These are phyloP conservation scores for Phoma sp. DNA, from an alignment of 2,329 filamentous ascomycete genomes.

Conservation along the genomic window DNA sequence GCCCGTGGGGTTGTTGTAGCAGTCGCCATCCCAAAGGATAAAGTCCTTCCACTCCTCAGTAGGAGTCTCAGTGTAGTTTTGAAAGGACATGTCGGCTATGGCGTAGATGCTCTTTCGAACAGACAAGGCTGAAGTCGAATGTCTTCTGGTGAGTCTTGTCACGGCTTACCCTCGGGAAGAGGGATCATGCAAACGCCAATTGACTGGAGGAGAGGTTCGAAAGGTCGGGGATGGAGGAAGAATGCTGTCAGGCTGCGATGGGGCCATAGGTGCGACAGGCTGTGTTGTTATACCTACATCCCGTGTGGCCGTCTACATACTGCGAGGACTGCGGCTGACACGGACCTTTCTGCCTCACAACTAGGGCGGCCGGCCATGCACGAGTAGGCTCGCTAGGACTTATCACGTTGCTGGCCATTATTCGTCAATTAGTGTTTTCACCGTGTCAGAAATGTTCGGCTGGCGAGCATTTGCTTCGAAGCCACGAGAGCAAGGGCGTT, in stretches of 20 bases:
- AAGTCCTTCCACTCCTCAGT: slow-evolving; percentile 40
- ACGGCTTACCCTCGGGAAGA: slow-evolving; percentile 9
- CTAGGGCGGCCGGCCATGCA: slow-evolving; percentile 6
- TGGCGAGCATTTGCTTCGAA: slow-evolving; percentile 9
- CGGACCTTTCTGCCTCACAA: slow-evolving; percentile 16
- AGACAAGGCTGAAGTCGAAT: neutral
- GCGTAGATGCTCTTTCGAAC: neutral
- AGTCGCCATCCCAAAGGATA: slow-evolving; percentile 38
- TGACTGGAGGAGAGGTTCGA: neutral
- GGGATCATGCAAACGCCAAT: slow-evolving; percentile 12
- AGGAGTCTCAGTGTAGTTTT: slow-evolving; percentile 23
- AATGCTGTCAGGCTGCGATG: neutral
- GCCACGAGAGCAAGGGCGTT: slow-evolving; percentile 10
- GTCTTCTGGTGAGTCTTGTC: neutral
- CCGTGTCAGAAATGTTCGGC: slow-evolving; percentile 13
- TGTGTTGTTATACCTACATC: slow-evolving; percentile 9
- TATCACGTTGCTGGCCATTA: slow-evolving; percentile 15
- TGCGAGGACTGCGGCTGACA: slow-evolving; percentile 10
- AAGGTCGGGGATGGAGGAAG: neutral
- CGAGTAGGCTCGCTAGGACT: slow-evolving; percentile 14
- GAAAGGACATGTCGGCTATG: slow-evolving; percentile 22
- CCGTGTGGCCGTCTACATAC: slow-evolving; percentile 7
- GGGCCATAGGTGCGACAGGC: slow-evolving; percentile 2
- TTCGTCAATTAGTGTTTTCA: slow-evolving; percentile 19
- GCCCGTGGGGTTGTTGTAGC: slow-evolving; percentile 27